Conservation (phyloP, 2,329 filamentous ascomycete species). For the Seiridium unicorne region DNA sequence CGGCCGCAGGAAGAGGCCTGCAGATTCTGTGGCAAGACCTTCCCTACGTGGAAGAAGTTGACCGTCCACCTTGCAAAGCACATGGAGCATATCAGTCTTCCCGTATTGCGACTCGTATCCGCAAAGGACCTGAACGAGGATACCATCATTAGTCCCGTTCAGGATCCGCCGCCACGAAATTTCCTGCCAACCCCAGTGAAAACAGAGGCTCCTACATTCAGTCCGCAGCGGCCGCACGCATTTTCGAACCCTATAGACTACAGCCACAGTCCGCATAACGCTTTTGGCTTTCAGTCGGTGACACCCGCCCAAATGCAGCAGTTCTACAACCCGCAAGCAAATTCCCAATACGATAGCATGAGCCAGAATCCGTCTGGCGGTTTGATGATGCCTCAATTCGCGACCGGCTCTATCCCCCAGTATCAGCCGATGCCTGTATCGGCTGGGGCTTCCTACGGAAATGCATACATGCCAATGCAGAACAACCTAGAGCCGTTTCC, state of each 20-base stretch:
- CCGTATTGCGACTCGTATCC: slow-evolving; percentile 64
- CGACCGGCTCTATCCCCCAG: slow-evolving; percentile 16
- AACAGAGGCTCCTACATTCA: slow-evolving; percentile 24
- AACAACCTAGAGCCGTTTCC: slow-evolving; percentile 35
- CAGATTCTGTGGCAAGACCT: slow-evolving; percentile 80
- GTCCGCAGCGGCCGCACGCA: slow-evolving; percentile 15
- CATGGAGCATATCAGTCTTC: slow-evolving; percentile 88
- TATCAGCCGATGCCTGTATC: slow-evolving; percentile 32
- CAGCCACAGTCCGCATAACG: slow-evolving; percentile 9
- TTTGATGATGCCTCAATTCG: slow-evolving; percentile 20
- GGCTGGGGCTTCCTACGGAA: slow-evolving; percentile 20
- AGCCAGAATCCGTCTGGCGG: slow-evolving; percentile 14
- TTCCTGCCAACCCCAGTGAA: slow-evolving; percentile 31
- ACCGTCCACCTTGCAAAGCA: slow-evolving; percentile 93
- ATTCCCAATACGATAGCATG: slow-evolving; percentile 2
- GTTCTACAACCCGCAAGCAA: slow-evolving; percentile 16
- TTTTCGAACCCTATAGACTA: slow-evolving; percentile 18
- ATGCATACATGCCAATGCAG: slow-evolving; percentile 29
- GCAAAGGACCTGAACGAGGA: slow-evolving; percentile 53
- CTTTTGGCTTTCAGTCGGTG: slow-evolving; percentile 16
- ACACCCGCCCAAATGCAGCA: background rate
- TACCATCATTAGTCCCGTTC: slow-evolving; percentile 67
- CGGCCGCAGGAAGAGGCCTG: slow-evolving; percentile 76
- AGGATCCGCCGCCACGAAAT: slow-evolving; percentile 48
- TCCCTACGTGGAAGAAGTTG: slow-evolving; percentile 86